A percentile compares a stretch with the other conserved stretches of the same genome.
Evolutionary conservation across 495 filamentous ascomycete genomes (phyloP).

Genomic region (Aspergillus egyptiacus): DNA sequence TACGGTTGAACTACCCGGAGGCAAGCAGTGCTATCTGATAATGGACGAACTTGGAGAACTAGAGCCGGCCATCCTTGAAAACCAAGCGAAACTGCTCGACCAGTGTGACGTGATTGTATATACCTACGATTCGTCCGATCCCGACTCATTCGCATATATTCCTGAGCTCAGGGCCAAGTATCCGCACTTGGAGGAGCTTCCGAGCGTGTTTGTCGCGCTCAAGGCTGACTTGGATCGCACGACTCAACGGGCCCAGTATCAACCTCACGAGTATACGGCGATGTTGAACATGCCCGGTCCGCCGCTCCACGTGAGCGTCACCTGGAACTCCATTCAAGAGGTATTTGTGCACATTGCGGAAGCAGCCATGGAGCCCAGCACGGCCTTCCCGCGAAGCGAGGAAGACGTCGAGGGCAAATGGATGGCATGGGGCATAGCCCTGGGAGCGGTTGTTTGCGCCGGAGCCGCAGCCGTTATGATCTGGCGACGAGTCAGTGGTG

Average conservation of each 20-base stretch:
- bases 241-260: constrained; percentile 80
- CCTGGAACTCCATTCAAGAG: constrained; percentile 84
- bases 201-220: constrained; percentile 82
- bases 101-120: constrained; percentile 92
- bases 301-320: constrained; percentile 88
- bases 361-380: constrained; percentile 81
- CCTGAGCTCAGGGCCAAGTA: constrained; percentile 71
- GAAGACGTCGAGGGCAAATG: constrained; percentile 76
- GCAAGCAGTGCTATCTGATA: constrained; percentile 95
- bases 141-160: constrained; percentile 89
- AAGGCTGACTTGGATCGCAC: constrained; percentile 95
- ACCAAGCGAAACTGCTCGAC: constrained; percentile 83
- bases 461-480: constrained; percentile 76
- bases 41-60: constrained; percentile 93
- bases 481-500: constrained; percentile 50
- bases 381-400: constrained; percentile 78
- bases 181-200: constrained; percentile 77
- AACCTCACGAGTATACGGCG: constrained; percentile 88
- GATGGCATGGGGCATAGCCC: constrained; percentile 76
- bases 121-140: constrained; percentile 92
- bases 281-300: constrained; percentile 66
- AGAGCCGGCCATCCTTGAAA: constrained; percentile 88
- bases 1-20: constrained; percentile 90
- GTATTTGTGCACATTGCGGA: constrained; percentile 87
- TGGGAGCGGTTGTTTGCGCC: constrained; percentile 75